A percentile compares a stretch with the other conserved stretches of the same genome.
These are phyloP conservation scores for Penicillium sp. DNA, from an alignment of 2,329 filamentous ascomycete species.

Conservation along the genomic window DNA sequence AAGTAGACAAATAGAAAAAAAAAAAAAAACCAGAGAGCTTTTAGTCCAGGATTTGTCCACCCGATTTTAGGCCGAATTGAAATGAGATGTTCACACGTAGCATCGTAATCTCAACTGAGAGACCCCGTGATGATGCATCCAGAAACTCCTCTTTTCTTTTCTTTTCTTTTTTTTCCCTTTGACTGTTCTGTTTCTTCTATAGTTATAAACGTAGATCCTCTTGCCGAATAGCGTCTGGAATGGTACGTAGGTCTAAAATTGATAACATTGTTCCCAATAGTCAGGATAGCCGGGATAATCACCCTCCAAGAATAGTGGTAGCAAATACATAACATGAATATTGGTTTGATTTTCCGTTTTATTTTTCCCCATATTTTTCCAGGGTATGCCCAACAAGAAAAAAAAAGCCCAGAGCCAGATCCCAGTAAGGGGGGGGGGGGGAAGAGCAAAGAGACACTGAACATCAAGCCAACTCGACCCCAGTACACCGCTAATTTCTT, in stretches of 20 bases:
- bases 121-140: conserved; percentile 10
- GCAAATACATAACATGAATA: neutral
- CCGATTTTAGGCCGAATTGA: conserved; percentile 4
- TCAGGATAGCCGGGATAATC: neutral
- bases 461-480: conserved; percentile 1
- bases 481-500: conserved; percentile 11
- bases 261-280: neutral
- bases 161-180: neutral
- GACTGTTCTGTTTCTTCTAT: neutral
- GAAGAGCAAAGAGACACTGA: neutral
- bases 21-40: neutral
- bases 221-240: neutral
- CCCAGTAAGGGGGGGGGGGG: conserved; percentile 7
- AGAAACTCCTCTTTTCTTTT: neutral
- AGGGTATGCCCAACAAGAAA: conserved; percentile 2
- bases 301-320: neutral
- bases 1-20: neutral
- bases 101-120: conserved; percentile 8
- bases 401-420: conserved; percentile 4
- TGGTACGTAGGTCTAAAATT: neutral
- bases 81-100: conserved; percentile 11
- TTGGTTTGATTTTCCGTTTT: neutral
- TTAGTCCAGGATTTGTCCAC: conserved; percentile 4
- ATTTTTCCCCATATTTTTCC: neutral
- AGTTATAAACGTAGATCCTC: neutral